These are phyloP conservation scores for Aureobasidium melanogenum DNA, from an alignment of 2,329 filamentous ascomycete species.

Conservation along the genomic window DNA sequence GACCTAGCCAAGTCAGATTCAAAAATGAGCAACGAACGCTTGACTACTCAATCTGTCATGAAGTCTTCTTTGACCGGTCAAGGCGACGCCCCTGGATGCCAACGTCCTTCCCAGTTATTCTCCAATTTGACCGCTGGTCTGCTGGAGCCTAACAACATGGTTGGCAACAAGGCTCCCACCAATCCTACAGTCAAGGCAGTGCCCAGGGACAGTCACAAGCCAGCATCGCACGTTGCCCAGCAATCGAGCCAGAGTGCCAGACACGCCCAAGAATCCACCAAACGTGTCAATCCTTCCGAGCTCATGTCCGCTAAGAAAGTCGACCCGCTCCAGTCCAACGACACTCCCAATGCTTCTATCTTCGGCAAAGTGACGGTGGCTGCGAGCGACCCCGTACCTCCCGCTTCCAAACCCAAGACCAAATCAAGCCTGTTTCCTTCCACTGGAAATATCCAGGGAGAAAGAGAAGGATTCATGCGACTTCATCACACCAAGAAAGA, in stretches of 20 bases:
- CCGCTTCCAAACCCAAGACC: not conserved
- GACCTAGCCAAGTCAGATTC: not conserved
- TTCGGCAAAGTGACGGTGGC: not conserved
- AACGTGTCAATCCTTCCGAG: not conserved
- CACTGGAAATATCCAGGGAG: not conserved
- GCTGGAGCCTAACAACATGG: not conserved
- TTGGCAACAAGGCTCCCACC: not conserved
- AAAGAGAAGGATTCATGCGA: not conserved
- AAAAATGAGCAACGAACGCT: not conserved
- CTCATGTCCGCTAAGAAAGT: not conserved
- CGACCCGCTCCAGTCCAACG: not conserved
- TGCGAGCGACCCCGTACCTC: not conserved
- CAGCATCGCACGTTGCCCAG: not conserved
- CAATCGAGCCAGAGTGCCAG: no score
- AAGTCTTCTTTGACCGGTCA: not conserved
- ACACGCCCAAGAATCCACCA: not conserved
- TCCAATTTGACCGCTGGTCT: not conserved
- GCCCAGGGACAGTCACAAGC: not conserved
- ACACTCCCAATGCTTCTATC: not conserved
- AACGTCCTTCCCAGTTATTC: not conserved
- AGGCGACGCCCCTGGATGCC: not conserved
- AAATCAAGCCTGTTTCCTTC: not conserved
- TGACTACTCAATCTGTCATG: not conserved
- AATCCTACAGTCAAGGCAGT: not conserved
- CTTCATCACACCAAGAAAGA: not conserved